Conservation (phyloP, 768 basidiomycete genomes). For the Termitomyces sp. region DNA sequence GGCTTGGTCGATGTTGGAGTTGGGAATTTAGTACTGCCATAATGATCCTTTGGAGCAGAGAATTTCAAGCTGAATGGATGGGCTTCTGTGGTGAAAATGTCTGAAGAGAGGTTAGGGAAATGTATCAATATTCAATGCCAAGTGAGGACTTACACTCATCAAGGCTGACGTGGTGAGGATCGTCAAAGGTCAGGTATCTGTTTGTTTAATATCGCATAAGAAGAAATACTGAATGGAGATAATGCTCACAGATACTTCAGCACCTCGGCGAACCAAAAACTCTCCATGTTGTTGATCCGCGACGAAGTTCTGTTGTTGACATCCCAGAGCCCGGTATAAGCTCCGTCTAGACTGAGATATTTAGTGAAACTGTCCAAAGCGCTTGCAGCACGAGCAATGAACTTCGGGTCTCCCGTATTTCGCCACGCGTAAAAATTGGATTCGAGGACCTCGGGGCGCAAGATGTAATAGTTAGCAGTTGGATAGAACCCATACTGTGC, state of each 20-base stretch:
- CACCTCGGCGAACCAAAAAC: slow-evolving; percentile 71
- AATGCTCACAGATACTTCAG: slow-evolving; percentile 60
- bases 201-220: slow-evolving; percentile 14
- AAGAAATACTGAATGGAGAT: background rate
- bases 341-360: slow-evolving; percentile 33
- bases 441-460: slow-evolving; percentile 75
- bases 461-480: slow-evolving; percentile 45
- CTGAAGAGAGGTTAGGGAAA: too few relatives aligned
- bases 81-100: slow-evolving; percentile 66
- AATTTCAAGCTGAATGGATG: slow-evolving; percentile 53
- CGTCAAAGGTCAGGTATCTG: slow-evolving; percentile 71
- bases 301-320: slow-evolving; percentile 39
- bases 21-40: slow-evolving; percentile 21
- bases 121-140: too few relatives aligned
- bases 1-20: slow-evolving; percentile 5
- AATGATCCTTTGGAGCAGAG: slow-evolving; percentile 30
- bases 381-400: slow-evolving; percentile 54
- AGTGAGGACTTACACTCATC: slow-evolving; percentile 47
- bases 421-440: slow-evolving; percentile 81
- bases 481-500: slow-evolving; percentile 62
- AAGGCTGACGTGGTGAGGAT: slow-evolving; percentile 55
- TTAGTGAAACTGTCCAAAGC: slow-evolving; percentile 57
- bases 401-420: slow-evolving; percentile 62
- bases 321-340: slow-evolving; percentile 51
- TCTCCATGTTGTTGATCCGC: slow-evolving; percentile 56